These are phyloP conservation scores for Aspergillus transmontanensis DNA, from an alignment of 2,329 filamentous ascomycete genomes.

Conservation along the genomic window DNA sequence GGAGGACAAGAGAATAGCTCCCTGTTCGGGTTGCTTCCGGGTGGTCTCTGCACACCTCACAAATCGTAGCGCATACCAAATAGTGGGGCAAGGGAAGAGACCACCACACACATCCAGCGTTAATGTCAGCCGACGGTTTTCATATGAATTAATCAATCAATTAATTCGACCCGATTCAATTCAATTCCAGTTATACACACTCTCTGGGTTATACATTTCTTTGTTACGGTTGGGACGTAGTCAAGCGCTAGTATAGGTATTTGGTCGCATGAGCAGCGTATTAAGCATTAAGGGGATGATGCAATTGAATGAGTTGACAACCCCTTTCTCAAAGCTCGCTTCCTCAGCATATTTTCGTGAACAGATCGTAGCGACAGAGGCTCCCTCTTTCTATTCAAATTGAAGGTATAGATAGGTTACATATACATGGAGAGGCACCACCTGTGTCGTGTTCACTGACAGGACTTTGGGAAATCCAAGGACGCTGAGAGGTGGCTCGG, in stretches of 20 bases:
- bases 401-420: background rate
- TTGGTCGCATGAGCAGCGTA: background rate
- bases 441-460: background rate
- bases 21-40: background rate
- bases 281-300: background rate
- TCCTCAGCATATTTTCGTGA: background rate
- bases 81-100: background rate
- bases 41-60: background rate
- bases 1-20: background rate
- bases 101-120: background rate
- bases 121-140: background rate
- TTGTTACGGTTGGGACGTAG: background rate
- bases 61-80: background rate
- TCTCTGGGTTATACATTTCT: background rate
- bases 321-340: background rate
- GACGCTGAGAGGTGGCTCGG: slow-evolving; percentile 11
- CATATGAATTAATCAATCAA: background rate
- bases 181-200: background rate
- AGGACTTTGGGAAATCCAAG: background rate
- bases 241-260: background rate
- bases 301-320: background rate
- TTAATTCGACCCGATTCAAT: background rate
- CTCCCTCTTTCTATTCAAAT: background rate
- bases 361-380: background rate
- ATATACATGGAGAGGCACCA: background rate